phyloP scores from a whole-genome alignment of 2,329 filamentous ascomycete genomes.

The Tolypocladium ovalisporum region DNA sequence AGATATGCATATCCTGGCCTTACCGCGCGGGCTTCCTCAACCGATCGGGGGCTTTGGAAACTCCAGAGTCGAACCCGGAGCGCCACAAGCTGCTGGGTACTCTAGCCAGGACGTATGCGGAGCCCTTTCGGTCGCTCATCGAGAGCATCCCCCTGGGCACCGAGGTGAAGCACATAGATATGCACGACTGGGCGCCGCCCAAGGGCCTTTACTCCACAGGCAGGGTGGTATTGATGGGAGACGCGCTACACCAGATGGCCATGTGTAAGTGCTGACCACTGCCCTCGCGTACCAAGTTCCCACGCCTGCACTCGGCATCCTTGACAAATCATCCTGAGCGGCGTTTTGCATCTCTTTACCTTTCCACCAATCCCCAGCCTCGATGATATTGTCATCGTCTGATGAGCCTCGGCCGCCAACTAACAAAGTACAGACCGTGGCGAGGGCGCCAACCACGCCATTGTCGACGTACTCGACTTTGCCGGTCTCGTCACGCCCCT shows the following conservation, averaged over 20 bases:
- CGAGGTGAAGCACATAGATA: conserved; percentile 31
- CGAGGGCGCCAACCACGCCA: conserved; percentile 46
- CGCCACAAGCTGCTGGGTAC: conserved; percentile 29
- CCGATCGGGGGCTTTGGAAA: conserved; percentile 18
- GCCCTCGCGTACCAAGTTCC: background rate
- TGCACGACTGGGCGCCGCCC: conserved; percentile 37
- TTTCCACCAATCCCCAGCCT: background rate
- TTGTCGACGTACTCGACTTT: conserved; percentile 38
- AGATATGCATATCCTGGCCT: conserved; percentile 43
- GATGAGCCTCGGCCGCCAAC: background rate
- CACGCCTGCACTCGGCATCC: background rate
- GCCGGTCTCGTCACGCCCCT: conserved; percentile 18
- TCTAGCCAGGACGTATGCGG: conserved; percentile 34
- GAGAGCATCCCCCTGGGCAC: conserved; percentile 27
- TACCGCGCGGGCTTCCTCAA: conserved; percentile 22
- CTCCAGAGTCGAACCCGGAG: conserved; percentile 28
- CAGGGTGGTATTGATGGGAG: conserved; percentile 36
- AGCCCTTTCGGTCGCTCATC: conserved; percentile 34
- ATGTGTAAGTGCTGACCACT: conserved; percentile 36
- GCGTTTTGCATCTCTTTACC: background rate
- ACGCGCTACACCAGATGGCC: conserved; percentile 46
- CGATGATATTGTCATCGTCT: background rate
- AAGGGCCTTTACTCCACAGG: conserved; percentile 24
- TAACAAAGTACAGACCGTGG: conserved; percentile 33
- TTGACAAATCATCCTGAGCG: background rate